Percentiles rank a stretch among this genome's conserved stretches.
These are phyloP conservation scores for Pyrenophora seminiperda DNA, from an alignment of 2,329 filamentous ascomycete genomes.

Conservation along the genomic window DNA sequence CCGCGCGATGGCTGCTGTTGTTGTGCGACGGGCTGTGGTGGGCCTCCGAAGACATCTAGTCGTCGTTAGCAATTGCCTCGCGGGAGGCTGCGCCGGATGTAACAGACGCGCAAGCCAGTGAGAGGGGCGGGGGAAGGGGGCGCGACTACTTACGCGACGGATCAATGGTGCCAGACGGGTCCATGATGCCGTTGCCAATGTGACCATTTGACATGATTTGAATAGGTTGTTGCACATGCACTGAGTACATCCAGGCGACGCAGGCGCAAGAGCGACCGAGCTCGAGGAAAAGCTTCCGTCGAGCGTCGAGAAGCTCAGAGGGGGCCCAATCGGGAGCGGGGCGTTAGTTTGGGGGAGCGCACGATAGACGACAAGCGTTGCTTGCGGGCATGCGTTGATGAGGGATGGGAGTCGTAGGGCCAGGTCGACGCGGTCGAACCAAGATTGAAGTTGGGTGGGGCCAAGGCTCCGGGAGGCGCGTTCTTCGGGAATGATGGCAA, in stretches of 20 bases:
- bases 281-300: constrained; percentile 31
- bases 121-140: constrained; percentile 1
- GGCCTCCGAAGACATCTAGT: constrained; percentile 36
- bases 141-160: constrained; percentile 33
- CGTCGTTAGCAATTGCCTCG: constrained; percentile 30
- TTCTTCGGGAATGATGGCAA: constrained; percentile 2
- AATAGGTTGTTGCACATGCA: constrained; percentile 42
- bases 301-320: constrained; percentile 21
- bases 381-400: constrained; percentile 10
- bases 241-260: constrained; percentile 50
- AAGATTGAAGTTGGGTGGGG: constrained; percentile 15
- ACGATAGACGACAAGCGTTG: constrained; percentile 16
- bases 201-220: constrained; percentile 47
- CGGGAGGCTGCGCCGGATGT: constrained; percentile 40
- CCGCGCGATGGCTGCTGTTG: constrained; percentile 42
- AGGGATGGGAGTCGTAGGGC: constrained; percentile 2
- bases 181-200: constrained; percentile 50
- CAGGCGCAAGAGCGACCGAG: constrained; percentile 44
- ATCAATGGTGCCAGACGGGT: constrained; percentile 50
- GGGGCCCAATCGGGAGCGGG: constrained; percentile 31
- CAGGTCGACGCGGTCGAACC: constrained; percentile 14
- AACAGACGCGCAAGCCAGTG: constrained; percentile 32
- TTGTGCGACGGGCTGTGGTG: constrained; percentile 39
- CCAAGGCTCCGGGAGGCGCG: constrained; percentile 16
- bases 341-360: constrained; percentile 18